Evolutionary conservation across 2,329 filamentous ascomycete genomes (phyloP).

Genomic region (Xylaria sp.): DNA sequence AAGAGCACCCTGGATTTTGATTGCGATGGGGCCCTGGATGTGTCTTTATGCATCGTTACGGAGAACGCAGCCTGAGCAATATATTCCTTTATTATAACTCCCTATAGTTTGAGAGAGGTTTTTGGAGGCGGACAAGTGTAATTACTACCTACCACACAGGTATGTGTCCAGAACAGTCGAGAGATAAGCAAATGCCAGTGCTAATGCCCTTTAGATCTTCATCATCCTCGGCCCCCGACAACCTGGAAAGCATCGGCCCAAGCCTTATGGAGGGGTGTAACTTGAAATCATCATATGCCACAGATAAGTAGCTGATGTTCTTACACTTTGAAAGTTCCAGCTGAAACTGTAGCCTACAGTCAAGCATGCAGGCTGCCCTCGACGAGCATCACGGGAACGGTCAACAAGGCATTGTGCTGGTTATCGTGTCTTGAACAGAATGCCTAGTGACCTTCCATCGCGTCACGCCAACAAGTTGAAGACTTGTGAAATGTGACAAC

Average conservation of each 20-base stretch:
- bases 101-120: too few relatives aligned
- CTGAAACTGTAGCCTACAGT: conserved; percentile 1
- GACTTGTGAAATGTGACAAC: neutral
- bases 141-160: neutral
- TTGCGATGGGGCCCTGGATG: neutral
- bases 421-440: neutral
- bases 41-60: conserved; percentile 7
- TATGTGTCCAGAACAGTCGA: neutral
- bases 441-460: neutral
- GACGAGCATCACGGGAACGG: conserved; percentile 7
- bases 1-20: neutral
- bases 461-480: neutral
- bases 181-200: neutral
- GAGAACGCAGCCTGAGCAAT: neutral
- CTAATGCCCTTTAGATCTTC: neutral
- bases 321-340: conserved; percentile 1
- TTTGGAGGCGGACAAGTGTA: neutral
- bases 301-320: conserved; percentile 5
- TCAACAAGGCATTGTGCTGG: conserved; percentile 13
- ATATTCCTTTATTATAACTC: conserved; percentile 4
- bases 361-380: neutral
- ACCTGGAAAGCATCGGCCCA: conserved; percentile 1
- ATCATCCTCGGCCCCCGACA: neutral
- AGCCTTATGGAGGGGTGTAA: neutral
- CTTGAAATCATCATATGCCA: neutral